Conservation (phyloP, 1,139 yeast species). For the Lodderomyces parapsilosis region DNA sequence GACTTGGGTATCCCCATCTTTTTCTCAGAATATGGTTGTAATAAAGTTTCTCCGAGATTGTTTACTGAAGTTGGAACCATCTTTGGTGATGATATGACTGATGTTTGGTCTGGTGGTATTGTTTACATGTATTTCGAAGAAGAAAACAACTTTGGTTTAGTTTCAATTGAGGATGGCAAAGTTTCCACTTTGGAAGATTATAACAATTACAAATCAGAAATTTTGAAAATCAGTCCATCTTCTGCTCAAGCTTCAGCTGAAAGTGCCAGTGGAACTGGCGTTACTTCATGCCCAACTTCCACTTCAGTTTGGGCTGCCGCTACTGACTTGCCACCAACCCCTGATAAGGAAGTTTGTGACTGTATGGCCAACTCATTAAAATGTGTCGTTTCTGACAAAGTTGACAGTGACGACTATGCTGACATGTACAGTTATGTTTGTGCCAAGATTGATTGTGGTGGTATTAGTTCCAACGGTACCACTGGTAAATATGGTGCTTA, state of each 20-base stretch:
- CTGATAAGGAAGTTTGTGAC: constrained; percentile 57
- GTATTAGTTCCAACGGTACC: constrained; percentile 60
- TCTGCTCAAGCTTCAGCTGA: constrained; percentile 28
- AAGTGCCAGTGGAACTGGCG: constrained; percentile 18
- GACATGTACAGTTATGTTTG: constrained; percentile 57
- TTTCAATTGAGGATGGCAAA: constrained; percentile 44
- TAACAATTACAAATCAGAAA: constrained; percentile 53
- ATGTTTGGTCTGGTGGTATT: constrained; percentile 90
- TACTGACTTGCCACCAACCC: constrained; percentile 65
- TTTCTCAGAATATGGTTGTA: constrained; percentile 94
- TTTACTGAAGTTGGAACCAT: constrained; percentile 70
- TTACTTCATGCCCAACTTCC: constrained; percentile 52
- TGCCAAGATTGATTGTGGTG: constrained; percentile 46
- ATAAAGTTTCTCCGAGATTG: constrained; percentile 58
- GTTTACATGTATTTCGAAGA: constrained; percentile 90
- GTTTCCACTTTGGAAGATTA: constrained; percentile 49
- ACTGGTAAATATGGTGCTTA: constrained; percentile 61
- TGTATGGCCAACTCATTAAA: constrained; percentile 50
- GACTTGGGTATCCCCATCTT: constrained; percentile 79
- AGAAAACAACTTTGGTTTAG: constrained; percentile 78
- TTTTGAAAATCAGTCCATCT: constrained; percentile 51
- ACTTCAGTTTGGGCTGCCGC: constrained; percentile 55
- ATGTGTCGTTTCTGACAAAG: constrained; percentile 50
- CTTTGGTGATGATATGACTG: constrained; percentile 63
- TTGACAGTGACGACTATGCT: constrained; percentile 48